Conservation (phyloP, 805 yeast genomes). For the Tetrapisispora phaffii region DNA sequence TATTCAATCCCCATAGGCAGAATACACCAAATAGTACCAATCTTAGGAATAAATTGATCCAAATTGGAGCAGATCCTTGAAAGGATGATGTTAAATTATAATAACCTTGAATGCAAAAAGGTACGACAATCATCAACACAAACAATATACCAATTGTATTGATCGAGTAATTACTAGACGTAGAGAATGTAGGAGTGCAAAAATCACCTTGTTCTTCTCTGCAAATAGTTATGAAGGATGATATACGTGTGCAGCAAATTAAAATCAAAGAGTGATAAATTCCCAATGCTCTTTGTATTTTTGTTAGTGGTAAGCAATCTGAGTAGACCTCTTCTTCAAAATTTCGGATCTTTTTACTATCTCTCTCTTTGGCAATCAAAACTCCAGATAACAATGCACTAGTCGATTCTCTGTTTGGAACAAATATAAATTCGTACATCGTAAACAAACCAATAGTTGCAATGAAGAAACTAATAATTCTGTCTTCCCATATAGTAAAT, state of each 20-base stretch:
- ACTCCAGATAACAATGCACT: slow-evolving; percentile 30
- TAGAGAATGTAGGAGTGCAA: slow-evolving; percentile 64
- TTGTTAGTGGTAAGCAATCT: slow-evolving; percentile 27
- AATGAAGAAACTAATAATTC: slow-evolving; percentile 51
- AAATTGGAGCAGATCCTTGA: slow-evolving; percentile 77
- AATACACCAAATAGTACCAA: slow-evolving; percentile 49
- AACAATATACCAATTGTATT: slow-evolving; percentile 48
- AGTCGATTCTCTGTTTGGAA: slow-evolving; percentile 32
- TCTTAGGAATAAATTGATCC: slow-evolving; percentile 51
- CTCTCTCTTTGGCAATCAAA: slow-evolving; percentile 24
- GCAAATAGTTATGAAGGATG: slow-evolving; percentile 66
- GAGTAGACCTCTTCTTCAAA: slow-evolving; percentile 20
- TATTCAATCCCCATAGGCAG: slow-evolving; percentile 72
- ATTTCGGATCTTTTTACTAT: slow-evolving; percentile 17
- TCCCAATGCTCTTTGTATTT: slow-evolving; percentile 48
- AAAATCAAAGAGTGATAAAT: slow-evolving; percentile 62
- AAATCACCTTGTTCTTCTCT: slow-evolving; percentile 85
- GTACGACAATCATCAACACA: slow-evolving; percentile 49
- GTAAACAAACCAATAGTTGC: slow-evolving; percentile 57
- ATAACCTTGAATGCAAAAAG: slow-evolving; percentile 59
- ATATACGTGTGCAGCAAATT: slow-evolving; percentile 53
- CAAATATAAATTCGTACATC: slow-evolving; percentile 31
- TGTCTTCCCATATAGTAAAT: slow-evolving; percentile 89
- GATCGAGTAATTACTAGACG: slow-evolving; percentile 39
- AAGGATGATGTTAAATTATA: slow-evolving; percentile 64